Percentiles rank a stretch among this genome's conserved stretches.
Conservation (phyloP, 2,329 filamentous ascomycete species). For the Diaporthe ampelina region DNA sequence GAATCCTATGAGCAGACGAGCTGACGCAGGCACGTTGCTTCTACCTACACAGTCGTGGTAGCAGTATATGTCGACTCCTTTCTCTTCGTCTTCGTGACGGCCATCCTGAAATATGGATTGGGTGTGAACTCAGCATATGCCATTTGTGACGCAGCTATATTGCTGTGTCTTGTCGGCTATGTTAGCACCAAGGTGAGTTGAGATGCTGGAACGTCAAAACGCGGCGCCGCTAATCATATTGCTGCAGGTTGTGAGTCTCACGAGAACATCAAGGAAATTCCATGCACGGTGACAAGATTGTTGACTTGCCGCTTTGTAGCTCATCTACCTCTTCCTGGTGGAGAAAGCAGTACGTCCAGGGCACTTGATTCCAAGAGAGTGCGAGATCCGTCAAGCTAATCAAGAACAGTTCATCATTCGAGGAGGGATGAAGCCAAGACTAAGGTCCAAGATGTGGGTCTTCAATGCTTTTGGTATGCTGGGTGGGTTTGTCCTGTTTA, state of each 20-base stretch:
- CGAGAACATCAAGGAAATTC: neutral
- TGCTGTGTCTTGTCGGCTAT: slow-evolving; percentile 73
- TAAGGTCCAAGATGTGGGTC: slow-evolving; percentile 56
- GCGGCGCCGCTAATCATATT: neutral
- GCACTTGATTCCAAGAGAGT: too few relatives aligned
- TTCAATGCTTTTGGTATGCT: slow-evolving; percentile 65
- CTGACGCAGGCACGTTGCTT: neutral
- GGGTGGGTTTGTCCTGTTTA: slow-evolving; percentile 48
- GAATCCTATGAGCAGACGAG: neutral
- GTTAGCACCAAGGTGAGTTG: slow-evolving; percentile 71
- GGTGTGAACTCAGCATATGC: slow-evolving; percentile 64
- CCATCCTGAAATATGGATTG: slow-evolving; percentile 69
- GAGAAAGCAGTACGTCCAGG: slow-evolving; percentile 68
- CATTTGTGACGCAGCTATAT: slow-evolving; percentile 70
- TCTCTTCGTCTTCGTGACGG: slow-evolving; percentile 70
- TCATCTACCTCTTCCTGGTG: slow-evolving; percentile 76
- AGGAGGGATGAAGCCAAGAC: slow-evolving; percentile 62
- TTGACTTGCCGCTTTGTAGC: slow-evolving; percentile 45
- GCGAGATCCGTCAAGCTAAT: slow-evolving; percentile 32
- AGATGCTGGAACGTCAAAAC: slow-evolving; percentile 26
- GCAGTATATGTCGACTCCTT: slow-evolving; percentile 73
- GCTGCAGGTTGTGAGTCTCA: slow-evolving; percentile 17
- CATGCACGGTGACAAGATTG: neutral
- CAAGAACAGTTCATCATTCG: slow-evolving; percentile 67
- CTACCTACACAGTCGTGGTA: slow-evolving; percentile 64